A percentile compares a stretch with the other conserved stretches of the same genome.
These are phyloP conservation scores for Oenanthe javanica DNA, from an alignment of 140 eudicot genomes.

Conservation along the genomic window DNA sequence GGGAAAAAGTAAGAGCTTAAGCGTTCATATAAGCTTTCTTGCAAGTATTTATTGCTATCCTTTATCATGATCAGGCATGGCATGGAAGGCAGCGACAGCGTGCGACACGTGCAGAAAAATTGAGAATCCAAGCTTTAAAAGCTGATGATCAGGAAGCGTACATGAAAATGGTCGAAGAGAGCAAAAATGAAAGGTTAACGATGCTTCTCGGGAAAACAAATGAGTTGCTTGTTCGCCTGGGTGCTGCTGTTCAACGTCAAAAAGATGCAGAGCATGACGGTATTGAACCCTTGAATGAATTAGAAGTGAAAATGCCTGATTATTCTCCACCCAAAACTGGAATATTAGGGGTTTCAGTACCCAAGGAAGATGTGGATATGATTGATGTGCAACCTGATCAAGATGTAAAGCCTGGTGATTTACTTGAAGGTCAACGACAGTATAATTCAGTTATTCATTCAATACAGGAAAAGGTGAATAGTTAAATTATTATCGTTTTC, in stretches of 20 bases:
- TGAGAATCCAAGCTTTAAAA: slow-evolving; percentile 92
- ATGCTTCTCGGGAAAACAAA: slow-evolving; percentile 96
- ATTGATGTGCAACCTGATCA: slow-evolving; percentile 31
- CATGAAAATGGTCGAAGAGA: slow-evolving; percentile 99
- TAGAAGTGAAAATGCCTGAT: slow-evolving; percentile 41
- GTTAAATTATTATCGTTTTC: neutral
- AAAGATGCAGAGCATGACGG: slow-evolving; percentile 87
- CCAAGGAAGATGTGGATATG: slow-evolving; percentile 46
- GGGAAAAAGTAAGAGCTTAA: neutral
- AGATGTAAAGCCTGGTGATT: slow-evolving; percentile 55
- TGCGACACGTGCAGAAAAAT: slow-evolving; percentile 82
- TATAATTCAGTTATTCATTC: slow-evolving; percentile 92
- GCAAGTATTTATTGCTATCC: slow-evolving; percentile 3
- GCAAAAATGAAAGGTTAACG: slow-evolving; percentile 92
- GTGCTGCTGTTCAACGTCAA: slow-evolving; percentile 99
- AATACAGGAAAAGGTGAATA: slow-evolving; percentile 84
- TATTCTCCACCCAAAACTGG: slow-evolving; percentile 30
- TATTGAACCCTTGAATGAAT: slow-evolving; percentile 60
- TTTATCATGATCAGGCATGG: slow-evolving; percentile 62
- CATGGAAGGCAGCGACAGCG: slow-evolving; percentile 98
- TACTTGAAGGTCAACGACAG: slow-evolving; percentile 95
- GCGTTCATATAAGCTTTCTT: neutral
- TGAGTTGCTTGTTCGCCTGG: slow-evolving; percentile 87
- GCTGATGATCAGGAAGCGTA: slow-evolving; percentile 98
- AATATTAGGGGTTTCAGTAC: slow-evolving; percentile 39